Base-by-base conservation (phyloP, 257 asterid species). In the Salvia rosmarinus region DNA sequence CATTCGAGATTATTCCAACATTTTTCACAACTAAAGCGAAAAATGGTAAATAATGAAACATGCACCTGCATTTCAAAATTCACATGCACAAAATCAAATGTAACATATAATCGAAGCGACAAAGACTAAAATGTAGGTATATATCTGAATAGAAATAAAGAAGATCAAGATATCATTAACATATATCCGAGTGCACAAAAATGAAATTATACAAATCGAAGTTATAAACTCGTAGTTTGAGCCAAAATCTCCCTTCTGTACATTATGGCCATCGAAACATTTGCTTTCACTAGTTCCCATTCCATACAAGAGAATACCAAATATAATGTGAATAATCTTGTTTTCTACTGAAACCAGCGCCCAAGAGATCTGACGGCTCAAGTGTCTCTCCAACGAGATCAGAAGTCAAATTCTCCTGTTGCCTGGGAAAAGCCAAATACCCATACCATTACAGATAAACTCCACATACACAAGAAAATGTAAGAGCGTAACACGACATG, bases 371-470 rank as follows among this genome's bases (percentile, higher is more conserved):
- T 23, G 30, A 47, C 21, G 59, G 19, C 56, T 56, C 8, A 30
- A 39, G 16, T 1, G 42, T 39, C 65, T 79, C 77, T 68, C 75
- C 73, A 70, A 52, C 78, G 49, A 57, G 74, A 78, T 92, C 90
- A 92, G 86, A 92, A 90, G 63, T 90, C 96, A 6, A 92, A 90
- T 73, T 92, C 96, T 60, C 96, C 95, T 1, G 88, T 88, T 54
- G 96, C 96, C 96, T 92, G 86, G 49, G 69, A 63, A 70, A 59
- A 32, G 52, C 67, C 58, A 67, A 21, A 59, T 21, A 39, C 20
- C 21, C 50, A 23, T 25, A 61, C 39, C 39, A 30, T 49, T 52
- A 49, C 37, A 42, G 2, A 19, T 5, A 30, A 12, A 25, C 8
- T 17, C 20, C 43, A 35, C 59, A 52, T 34, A 35, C 59, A 52